Conservation (phyloP, 176 grass and related monocot genomes). For the Triticum dicoccoides region DNA sequence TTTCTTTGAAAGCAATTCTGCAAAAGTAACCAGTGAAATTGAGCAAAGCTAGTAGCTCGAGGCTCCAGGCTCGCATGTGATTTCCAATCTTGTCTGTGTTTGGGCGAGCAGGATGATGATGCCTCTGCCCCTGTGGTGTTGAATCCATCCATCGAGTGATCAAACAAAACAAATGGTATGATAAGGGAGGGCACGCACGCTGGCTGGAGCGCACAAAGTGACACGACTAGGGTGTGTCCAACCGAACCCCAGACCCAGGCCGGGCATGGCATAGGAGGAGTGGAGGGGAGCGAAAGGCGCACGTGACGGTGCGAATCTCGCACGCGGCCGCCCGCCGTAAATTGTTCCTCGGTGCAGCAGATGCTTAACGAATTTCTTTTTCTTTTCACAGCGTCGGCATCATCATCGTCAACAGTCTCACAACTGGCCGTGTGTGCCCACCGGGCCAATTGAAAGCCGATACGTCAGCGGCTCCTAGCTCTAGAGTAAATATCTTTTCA, state of each 20-base stretch:
- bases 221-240: conserved; percentile 33
- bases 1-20: background rate
- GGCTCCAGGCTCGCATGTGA: conserved; percentile 23
- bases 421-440: background rate
- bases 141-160: background rate
- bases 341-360: background rate
- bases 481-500: background rate
- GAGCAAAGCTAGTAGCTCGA: background rate
- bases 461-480: background rate
- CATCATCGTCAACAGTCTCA: background rate
- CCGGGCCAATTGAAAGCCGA: background rate
- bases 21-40: background rate
- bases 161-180: background rate
- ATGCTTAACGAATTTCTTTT: conserved; percentile 1
- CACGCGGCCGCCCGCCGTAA: background rate
- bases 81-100: conserved; percentile 52
- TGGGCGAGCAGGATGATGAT: conserved; percentile 42
- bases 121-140: background rate
- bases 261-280: no score
- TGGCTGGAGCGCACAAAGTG: conserved; percentile 31
- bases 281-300: background rate
- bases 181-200: conserved; percentile 16
- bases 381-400: background rate
- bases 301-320: conserved; percentile 39
- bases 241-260: background rate